Conservation (phyloP, 805 yeast species). For the Torulaspora gathmanii region DNA sequence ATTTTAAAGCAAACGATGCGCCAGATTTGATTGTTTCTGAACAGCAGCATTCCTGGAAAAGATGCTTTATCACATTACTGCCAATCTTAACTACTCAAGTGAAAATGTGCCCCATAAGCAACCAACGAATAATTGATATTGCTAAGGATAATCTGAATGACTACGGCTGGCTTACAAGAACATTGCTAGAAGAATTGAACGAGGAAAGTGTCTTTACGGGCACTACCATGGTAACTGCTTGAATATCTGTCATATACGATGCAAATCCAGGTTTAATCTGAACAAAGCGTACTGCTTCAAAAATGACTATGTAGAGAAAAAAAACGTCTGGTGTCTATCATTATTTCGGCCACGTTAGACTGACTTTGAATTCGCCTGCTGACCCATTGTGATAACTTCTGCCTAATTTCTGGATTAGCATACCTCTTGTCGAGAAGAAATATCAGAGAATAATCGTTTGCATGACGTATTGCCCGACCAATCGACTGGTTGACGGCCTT, state of each 20-base stretch:
- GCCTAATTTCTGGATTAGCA: slow-evolving; percentile 41
- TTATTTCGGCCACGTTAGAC: slow-evolving; percentile 14
- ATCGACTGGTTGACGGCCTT: slow-evolving; percentile 87
- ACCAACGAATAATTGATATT: slow-evolving; percentile 30
- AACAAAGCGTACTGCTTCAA: not conserved
- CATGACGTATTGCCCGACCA: slow-evolving; percentile 86
- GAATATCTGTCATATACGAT: not conserved
- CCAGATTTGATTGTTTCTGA: slow-evolving; percentile 23
- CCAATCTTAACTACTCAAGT: slow-evolving; percentile 37
- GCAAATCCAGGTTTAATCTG: not conserved
- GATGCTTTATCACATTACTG: slow-evolving; percentile 38
- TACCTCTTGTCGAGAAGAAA: slow-evolving; percentile 68
- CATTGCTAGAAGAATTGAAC: slow-evolving; percentile 25
- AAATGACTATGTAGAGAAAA: slow-evolving; percentile 13
- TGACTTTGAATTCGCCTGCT: slow-evolving; percentile 37
- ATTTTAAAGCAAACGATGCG: slow-evolving; percentile 13
- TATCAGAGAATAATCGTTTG: slow-evolving; percentile 72
- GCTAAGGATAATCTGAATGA: slow-evolving; percentile 26
- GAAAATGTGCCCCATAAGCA: slow-evolving; percentile 37
- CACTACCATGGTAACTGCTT: slow-evolving; percentile 17
- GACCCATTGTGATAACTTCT: slow-evolving; percentile 74
- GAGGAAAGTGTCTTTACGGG: slow-evolving; percentile 31
- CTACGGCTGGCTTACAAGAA: slow-evolving; percentile 35
- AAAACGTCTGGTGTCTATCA: slow-evolving; percentile 24
- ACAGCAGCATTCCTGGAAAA: slow-evolving; percentile 35